Evolutionary conservation across 176 grass and related monocot genomes (phyloP).

Genomic region (Poa pratensis): DNA sequence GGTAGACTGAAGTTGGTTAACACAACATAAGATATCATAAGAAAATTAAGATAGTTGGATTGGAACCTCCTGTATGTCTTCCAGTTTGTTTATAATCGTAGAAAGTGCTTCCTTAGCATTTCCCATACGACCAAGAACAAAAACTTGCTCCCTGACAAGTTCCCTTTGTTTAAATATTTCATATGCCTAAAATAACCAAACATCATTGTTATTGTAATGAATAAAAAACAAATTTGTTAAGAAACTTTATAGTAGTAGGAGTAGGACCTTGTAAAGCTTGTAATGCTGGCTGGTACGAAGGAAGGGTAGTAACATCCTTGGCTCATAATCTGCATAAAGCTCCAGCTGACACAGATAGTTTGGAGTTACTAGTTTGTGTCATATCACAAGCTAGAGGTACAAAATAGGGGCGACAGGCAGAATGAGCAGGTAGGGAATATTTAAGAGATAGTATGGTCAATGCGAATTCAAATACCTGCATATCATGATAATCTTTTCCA

Average conservation of each 20-base stretch:
- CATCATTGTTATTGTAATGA: constrained; percentile 36
- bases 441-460: constrained; percentile 4
- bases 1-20: constrained; percentile 10
- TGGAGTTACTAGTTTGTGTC: constrained; percentile 27
- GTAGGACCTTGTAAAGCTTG: constrained; percentile 83
- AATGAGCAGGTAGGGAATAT: not conserved
- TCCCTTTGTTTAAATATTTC: constrained; percentile 76
- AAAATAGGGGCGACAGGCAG: constrained; percentile 17
- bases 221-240: not conserved
- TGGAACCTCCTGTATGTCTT: constrained; percentile 86
- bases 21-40: constrained; percentile 9
- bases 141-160: constrained; percentile 85
- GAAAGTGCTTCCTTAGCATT: constrained; percentile 97
- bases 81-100: constrained; percentile 90
- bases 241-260: not conserved
- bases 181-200: constrained; percentile 83
- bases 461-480: constrained; percentile 69
- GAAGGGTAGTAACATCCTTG: constrained; percentile 84
- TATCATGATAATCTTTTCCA: constrained; percentile 92
- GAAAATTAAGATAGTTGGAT: constrained; percentile 23
- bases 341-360: constrained; percentile 65
- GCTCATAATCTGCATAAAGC: constrained; percentile 94
- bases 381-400: constrained; percentile 22
- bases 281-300: constrained; percentile 95
- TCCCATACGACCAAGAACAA: constrained; percentile 95